Conservation (phyloP, 345 rosid species). For the Nephelium lappaceum region DNA sequence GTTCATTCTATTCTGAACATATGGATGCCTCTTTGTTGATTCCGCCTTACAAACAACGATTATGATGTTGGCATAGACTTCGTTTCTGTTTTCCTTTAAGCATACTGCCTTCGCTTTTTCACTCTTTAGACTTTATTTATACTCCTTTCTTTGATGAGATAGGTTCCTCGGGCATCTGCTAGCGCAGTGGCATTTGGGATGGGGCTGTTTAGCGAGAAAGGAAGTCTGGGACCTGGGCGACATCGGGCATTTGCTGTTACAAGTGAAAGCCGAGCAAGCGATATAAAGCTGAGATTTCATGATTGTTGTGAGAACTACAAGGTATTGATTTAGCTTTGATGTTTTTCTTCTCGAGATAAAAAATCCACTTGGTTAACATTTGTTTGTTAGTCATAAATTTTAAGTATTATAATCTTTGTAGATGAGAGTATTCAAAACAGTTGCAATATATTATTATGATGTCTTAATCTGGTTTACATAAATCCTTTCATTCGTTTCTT, state of each 20-base stretch:
- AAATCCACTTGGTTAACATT: background rate
- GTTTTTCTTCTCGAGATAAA: background rate
- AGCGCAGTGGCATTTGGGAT: constrained; percentile 99
- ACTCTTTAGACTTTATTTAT: background rate
- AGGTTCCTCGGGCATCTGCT: constrained; percentile 95
- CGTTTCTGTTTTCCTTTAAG: background rate
- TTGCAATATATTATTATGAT: background rate
- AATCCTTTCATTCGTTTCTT: background rate
- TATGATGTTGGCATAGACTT: background rate
- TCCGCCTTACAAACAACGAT: background rate
- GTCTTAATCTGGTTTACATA: background rate
- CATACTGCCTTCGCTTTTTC: background rate
- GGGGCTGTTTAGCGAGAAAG: constrained; percentile 84
- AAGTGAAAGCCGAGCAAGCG: constrained; percentile 95
- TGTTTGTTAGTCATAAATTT: background rate
- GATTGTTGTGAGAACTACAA: constrained; percentile 90
- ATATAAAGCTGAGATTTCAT: constrained; percentile 69
- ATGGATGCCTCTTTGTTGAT: background rate
- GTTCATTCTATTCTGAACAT: background rate
- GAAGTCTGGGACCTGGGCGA: constrained; percentile 76
- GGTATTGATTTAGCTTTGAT: constrained; percentile 41
- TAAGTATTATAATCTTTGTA: background rate
- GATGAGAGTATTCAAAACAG: background rate
- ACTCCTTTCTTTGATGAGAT: constrained; percentile 20
- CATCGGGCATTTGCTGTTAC: constrained; percentile 86